Conservation (phyloP, 768 basidiomycete genomes). For the Mycena rosella region DNA sequence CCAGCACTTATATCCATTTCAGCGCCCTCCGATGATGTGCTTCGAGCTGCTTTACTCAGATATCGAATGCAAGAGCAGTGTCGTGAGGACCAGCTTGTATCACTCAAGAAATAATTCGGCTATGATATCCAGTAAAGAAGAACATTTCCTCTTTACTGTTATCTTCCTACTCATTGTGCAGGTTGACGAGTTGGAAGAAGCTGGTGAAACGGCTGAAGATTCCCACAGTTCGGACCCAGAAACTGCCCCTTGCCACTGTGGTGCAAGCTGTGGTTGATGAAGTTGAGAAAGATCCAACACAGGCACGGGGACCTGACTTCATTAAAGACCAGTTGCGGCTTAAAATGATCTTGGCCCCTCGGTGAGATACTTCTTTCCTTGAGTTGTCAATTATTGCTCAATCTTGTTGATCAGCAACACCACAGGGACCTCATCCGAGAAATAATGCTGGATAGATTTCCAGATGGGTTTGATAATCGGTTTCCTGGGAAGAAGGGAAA, state of each 20-base stretch:
- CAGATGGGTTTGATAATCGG: constrained; percentile 6
- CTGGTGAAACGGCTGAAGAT: constrained; percentile 1
- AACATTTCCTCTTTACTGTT: too few relatives aligned
- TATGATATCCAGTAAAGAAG: too few relatives aligned
- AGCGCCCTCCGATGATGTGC: too few relatives aligned
- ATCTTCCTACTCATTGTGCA: too few relatives aligned
- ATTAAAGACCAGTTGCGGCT: constrained; percentile 17
- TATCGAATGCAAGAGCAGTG: too few relatives aligned
- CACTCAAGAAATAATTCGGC: too few relatives aligned
- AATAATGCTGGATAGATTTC: constrained; percentile 1
- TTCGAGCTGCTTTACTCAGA: too few relatives aligned
- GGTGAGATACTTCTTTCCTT: too few relatives aligned
- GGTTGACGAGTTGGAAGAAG: too few relatives aligned
- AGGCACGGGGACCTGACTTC: constrained; percentile 13
- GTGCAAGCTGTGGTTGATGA: background rate
- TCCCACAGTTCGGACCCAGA: constrained; percentile 14
- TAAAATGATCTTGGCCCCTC: constrained; percentile 13
- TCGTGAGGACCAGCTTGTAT: too few relatives aligned
- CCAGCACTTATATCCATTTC: too few relatives aligned
- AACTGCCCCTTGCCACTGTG: background rate
- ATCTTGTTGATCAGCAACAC: background rate
- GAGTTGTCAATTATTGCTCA: too few relatives aligned
- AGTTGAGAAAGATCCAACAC: constrained; percentile 6
- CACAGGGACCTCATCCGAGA: constrained; percentile 2
- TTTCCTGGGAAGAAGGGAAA: constrained; percentile 11